Evolutionary conservation across 164 flowering plant species (phyloP).

Genomic region (Nymphaea colorata): DNA sequence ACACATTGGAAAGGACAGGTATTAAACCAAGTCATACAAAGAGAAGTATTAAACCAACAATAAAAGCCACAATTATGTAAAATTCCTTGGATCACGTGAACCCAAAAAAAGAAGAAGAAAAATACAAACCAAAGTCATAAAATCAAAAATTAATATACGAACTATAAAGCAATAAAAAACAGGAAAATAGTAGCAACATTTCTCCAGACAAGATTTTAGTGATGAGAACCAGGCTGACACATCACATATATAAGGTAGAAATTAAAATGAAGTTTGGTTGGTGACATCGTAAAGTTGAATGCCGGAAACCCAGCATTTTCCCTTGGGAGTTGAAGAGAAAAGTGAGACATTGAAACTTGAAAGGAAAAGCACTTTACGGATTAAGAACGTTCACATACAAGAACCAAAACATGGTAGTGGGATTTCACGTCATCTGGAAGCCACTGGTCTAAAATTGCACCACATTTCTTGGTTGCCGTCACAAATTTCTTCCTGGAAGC

Average conservation of each 20-base stretch:
- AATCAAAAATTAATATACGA: neutral
- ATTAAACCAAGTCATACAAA: neutral
- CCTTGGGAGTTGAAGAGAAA: neutral
- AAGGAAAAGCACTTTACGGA: neutral
- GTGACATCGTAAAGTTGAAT: no score
- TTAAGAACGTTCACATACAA: constrained; percentile 19
- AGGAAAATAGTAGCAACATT: no score
- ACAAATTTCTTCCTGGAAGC: constrained; percentile 27
- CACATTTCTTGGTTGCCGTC: constrained; percentile 60
- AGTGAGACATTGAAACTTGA: neutral
- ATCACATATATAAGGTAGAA: no score
- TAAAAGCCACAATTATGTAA: no score
- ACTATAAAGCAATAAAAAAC: no score
- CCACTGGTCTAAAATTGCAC: constrained; percentile 75
- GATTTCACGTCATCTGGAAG: constrained; percentile 70
- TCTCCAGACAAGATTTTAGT: no score
- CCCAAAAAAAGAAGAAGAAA: neutral
- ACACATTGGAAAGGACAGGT: no score
- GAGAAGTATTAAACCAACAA: neutral
- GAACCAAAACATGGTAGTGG: constrained; percentile 60
- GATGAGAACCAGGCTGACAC: no score
- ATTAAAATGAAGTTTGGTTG: no score
- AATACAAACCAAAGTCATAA: neutral
- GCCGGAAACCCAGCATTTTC: neutral
- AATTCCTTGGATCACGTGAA: no score